phyloP scores from a whole-genome alignment of 768 basidiomycete species.

The Auricularia heimuer region DNA sequence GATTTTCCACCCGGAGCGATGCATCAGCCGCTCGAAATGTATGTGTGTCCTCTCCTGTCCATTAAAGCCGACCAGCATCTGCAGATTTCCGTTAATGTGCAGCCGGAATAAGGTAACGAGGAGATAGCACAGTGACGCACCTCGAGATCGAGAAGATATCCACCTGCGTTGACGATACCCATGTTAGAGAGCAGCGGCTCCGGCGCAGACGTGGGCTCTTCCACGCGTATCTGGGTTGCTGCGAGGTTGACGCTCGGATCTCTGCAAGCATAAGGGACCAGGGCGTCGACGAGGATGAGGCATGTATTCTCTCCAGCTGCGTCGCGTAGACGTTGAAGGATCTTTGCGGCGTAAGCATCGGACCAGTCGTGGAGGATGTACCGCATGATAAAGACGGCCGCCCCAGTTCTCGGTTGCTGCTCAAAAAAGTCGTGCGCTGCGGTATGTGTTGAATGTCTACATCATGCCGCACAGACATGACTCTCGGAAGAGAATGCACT shows the following conservation, averaged over 20 bases:
- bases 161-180: conserved; percentile 10
- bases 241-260: background rate
- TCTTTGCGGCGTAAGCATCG: conserved; percentile 2
- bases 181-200: conserved; percentile 17
- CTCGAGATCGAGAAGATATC: conserved; percentile 12
- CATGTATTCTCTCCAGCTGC: conserved; percentile 4
- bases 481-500: too few relatives aligned
- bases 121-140: background rate
- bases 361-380: conserved; percentile 14
- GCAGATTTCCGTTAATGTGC: background rate
- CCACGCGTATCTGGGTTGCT: background rate
- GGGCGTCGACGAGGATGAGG: conserved; percentile 10
- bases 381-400: conserved; percentile 10
- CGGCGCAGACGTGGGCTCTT: conserved; percentile 1
- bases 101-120: too few relatives aligned
- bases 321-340: conserved; percentile 7
- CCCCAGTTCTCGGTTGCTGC: background rate
- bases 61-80: conserved; percentile 6
- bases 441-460: conserved; percentile 7
- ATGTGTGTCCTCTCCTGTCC: conserved; percentile 2
- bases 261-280: conserved; percentile 8
- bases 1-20: conserved; percentile 6
- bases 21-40: conserved; percentile 1
- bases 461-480: conserved; percentile 8
- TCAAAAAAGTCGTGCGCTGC: background rate